Base-by-base conservation (phyloP, 495 filamentous ascomycete species). In the Aspergillus diversus region DNA sequence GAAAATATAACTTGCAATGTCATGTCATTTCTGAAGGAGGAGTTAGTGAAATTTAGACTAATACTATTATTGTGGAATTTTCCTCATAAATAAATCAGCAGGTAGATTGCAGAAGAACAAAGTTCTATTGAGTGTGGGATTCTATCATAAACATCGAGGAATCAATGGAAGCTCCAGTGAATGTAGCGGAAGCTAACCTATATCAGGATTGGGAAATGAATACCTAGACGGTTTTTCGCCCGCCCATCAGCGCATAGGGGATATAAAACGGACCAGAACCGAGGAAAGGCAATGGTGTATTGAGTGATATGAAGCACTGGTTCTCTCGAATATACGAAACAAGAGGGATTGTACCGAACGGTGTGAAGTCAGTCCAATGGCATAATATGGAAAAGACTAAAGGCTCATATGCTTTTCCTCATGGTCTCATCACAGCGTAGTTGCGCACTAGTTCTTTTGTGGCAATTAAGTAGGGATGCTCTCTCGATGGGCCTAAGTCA, bases 381-480 rank as follows among this genome's bases (percentile, higher is more conserved):
- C 21, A 42, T 42, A 49, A 60, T 56, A 57, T 35, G 46, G 57
- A 27, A 47, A 56, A 57, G 17, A 33, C 33, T 35, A 51, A 64
- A 56, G 9, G 33, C 33, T 33, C 33, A n/a, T n/a, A 39, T 17
- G 32, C 63, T 65, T 63, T 60, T 65, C 61, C 71, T 79, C 77
- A 70, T 79, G 73, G 71, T 79, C 77, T 71, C 75, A 71, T 79
- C 67, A 70, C 43, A 69, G 50, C 58, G 60, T 65, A 21, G 57
- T 57, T 27, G 42, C 27, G 55, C 53, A 59, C 60, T 54, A 32
- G 46, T 55, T 63, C 57, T 49, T 48, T 61, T 61, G 66, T 35
- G 42, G 62, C 49, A 55, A 58, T 60, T 35, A 6, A 55, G 34
- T 15, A 37, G 37, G 32, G 33, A 33, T 60, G 52, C 51, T 35